Conservation (phyloP, 2,329 filamentous ascomycete genomes). For the Hymenoscyphus fructigenus region DNA sequence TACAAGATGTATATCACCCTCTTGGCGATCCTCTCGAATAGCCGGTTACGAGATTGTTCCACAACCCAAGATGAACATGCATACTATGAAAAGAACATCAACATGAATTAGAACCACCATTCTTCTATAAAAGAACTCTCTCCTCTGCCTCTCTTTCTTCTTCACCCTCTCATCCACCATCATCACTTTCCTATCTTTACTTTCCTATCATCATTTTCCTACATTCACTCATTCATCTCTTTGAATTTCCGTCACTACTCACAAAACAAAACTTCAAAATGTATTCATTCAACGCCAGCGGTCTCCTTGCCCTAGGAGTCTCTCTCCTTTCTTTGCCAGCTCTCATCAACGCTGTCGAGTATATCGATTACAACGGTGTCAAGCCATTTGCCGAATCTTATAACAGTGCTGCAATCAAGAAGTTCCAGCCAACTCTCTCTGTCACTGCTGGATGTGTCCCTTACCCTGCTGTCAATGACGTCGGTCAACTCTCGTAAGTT, state of each 20-base stretch:
- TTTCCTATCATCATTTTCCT: neutral
- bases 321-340: neutral
- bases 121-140: neutral
- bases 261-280: neutral
- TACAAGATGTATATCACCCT: neutral
- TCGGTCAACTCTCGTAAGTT: neutral
- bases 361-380: neutral
- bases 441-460: neutral
- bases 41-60: neutral
- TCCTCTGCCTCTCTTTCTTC: neutral
- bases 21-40: neutral
- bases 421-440: neutral
- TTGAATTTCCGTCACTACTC: neutral
- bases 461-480: neutral
- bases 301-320: neutral
- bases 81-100: neutral
- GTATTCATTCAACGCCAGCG: neutral
- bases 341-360: neutral
- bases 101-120: neutral
- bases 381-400: neutral
- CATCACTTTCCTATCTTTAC: neutral
- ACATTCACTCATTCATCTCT: neutral
- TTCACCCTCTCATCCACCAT: neutral
- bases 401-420: neutral
- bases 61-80: neutral